A percentile compares a stretch with the other conserved stretches of the same genome.
These are phyloP conservation scores for Lepidium campestre DNA, from an alignment of 441 rosid species.

Conservation along the genomic window DNA sequence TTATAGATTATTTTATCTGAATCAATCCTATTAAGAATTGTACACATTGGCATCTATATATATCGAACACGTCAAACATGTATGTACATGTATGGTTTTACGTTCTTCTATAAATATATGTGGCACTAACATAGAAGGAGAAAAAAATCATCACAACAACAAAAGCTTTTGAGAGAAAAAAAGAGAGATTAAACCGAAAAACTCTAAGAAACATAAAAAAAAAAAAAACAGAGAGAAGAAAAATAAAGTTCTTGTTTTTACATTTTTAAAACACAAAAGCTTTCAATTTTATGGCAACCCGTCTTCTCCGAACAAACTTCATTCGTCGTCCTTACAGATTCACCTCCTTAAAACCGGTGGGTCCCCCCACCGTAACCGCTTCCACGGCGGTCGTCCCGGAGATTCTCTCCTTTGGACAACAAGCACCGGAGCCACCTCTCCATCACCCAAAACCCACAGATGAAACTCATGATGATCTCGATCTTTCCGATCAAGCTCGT, in stretches of 20 bases:
- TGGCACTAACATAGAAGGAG: background rate
- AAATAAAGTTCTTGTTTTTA: background rate
- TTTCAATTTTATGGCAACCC: constrained; percentile 41
- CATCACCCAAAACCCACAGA: constrained; percentile 18
- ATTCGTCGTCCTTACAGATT: constrained; percentile 34
- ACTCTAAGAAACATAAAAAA: constrained; percentile 13
- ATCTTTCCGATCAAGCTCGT: constrained; percentile 46
- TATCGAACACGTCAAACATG: constrained; percentile 17
- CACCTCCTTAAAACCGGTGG: constrained; percentile 34
- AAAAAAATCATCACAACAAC: background rate
- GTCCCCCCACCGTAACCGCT: constrained; percentile 29
- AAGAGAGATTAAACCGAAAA: constrained; percentile 6
- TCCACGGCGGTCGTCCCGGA: constrained; percentile 28
- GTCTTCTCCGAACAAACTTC: constrained; percentile 38
- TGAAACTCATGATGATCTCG: constrained; percentile 23
- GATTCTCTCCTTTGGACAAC: constrained; percentile 16
- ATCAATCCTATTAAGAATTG: constrained; percentile 10
- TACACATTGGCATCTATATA: constrained; percentile 27
- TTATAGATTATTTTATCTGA: background rate
- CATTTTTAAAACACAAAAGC: background rate
- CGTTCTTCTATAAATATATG: constrained; percentile 19
- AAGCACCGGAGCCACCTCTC: constrained; percentile 18
- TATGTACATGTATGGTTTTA: constrained; percentile 13
- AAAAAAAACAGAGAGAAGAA: background rate
- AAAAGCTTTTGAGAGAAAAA: constrained; percentile 3